Conservation (phyloP, 805 yeast species). For the Jamesozyma rosinii region DNA sequence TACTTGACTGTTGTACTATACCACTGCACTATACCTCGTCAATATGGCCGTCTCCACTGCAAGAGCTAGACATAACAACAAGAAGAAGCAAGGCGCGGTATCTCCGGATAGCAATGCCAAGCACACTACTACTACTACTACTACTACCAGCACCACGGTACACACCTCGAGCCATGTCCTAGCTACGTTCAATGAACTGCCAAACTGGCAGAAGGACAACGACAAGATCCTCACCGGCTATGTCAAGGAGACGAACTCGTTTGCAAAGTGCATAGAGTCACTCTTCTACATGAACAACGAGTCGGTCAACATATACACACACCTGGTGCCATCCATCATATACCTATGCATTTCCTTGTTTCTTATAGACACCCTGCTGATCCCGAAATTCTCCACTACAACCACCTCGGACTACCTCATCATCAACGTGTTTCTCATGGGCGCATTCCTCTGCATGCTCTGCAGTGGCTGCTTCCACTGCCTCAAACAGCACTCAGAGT, state of each 20-base stretch:
- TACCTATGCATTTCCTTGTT: constrained; percentile 23
- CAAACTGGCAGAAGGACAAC: constrained; percentile 68
- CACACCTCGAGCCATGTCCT: no score
- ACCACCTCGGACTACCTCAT: constrained; percentile 40
- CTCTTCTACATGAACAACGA: constrained; percentile 57
- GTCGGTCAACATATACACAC: constrained; percentile 62
- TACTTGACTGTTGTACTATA: no score
- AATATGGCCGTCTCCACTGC: no score
- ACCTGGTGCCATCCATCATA: constrained; percentile 38
- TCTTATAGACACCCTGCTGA: constrained; percentile 22
- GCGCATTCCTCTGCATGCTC: constrained; percentile 50
- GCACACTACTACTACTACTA: no score
- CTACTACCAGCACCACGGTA: no score
- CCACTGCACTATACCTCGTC: no score
- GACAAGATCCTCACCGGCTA: constrained; percentile 58
- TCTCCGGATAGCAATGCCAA: no score
- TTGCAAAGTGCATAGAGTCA: constrained; percentile 38
- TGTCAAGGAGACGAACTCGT: constrained; percentile 47
- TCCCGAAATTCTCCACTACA: constrained; percentile 31
- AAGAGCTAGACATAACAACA: no score
- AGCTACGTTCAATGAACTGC: constrained; percentile 44
- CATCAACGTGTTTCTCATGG: constrained; percentile 45
- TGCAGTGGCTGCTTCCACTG: constrained; percentile 62
- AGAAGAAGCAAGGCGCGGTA: no score
- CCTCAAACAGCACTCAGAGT: constrained; percentile 54